Evolutionary conservation across 495 filamentous ascomycete genomes (phyloP), one percentile per base, ranked within the genome.

Genomic region (Aspergillus heteromorphus): DNA sequence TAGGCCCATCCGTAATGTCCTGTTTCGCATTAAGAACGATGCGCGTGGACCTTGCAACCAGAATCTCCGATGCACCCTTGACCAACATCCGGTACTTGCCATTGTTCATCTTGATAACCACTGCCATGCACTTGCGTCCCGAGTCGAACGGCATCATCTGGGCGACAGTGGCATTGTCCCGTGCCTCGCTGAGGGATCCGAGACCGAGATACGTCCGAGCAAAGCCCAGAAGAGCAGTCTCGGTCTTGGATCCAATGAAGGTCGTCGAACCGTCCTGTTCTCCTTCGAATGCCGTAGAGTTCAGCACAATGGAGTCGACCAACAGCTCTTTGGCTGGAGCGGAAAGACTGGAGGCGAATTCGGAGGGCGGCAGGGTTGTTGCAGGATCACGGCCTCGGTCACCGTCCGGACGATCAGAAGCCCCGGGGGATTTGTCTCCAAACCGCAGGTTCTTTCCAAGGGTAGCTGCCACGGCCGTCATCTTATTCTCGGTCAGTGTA

Each of bases 401-500:
- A 41, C 34, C 52, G 19, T 56, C 48, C 4, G 38, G 52, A 27
- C 23, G 40, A 23, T 40, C 41, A 0, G 59, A 51, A 6, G 54
- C 40, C 10, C 45, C 27, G 64, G 55, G 40, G 56, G 64, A 78
- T 55, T 83, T 84, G 50, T 84, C 80, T 57, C 82, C 82, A 64
- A 92, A 92, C 49, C 83, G 80, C 31, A 83, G 79, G 21, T 71
- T 79, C 2, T 78, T 86, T 19, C 88, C 87, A 23, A 95, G 57
- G 6, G 87, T 89, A 2, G 84, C 91, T 21, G 88, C 83, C 51
- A 95, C 89, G 8, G 91, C 86, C 30, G 82, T 85, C 91, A 96
- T 96, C 73, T 89, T 90, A 62, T 96, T 96, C 67, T 92, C 85
- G 0, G 89, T 93, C n/a, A 97, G 75, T 2, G 92, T 97, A 51